Percentiles rank a stretch among this genome's conserved stretches.
phyloP scores from a whole-genome alignment of 352 stramenopile species.

The Lagenidium sp. region DNA sequence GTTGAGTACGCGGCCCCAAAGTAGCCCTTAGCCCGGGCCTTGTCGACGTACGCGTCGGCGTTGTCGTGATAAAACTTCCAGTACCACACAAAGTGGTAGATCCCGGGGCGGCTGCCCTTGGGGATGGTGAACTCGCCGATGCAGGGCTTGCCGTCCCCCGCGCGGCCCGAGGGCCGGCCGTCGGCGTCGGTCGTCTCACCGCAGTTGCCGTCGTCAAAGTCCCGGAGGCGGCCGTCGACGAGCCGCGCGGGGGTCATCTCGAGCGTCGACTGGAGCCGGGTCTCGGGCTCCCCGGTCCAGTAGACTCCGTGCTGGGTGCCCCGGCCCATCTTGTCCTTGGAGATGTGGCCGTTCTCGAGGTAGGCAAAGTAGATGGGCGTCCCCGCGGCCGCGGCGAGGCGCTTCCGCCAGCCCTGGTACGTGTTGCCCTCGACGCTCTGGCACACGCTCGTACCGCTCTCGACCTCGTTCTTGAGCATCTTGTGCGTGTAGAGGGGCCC shows the following conservation, averaged over 20 bases:
- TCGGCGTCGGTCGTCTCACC: conserved; percentile 38
- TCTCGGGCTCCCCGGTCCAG: conserved; percentile 35
- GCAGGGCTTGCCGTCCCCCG: conserved; percentile 51
- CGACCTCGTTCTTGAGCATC: conserved; percentile 57
- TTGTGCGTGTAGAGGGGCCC: conserved; percentile 53
- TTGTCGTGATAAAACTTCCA: conserved; percentile 62
- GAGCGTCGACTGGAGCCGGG: conserved; percentile 27
- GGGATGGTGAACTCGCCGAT: conserved; percentile 44
- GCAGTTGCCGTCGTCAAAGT: conserved; percentile 58
- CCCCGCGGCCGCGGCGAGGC: conserved; percentile 25
- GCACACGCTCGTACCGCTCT: conserved; percentile 33
- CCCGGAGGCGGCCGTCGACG: conserved; percentile 26
- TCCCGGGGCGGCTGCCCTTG: conserved; percentile 23
- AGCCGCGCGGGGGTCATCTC: conserved; percentile 43
- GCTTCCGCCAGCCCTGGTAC: conserved; percentile 51
- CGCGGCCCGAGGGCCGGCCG: conserved; percentile 31
- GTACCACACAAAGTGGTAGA: conserved; percentile 68
- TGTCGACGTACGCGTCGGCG: conserved; percentile 33
- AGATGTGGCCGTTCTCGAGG: conserved; percentile 46
- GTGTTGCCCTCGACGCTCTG: conserved; percentile 36
- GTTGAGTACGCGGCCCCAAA: conserved; percentile 60
- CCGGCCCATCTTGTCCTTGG: conserved; percentile 58
- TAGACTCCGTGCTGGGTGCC: conserved; percentile 56
- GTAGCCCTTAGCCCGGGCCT: conserved; percentile 36
- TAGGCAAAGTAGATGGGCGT: conserved; percentile 41